These are phyloP conservation scores for Neurospora sp. DNA, from an alignment of 495 filamentous ascomycete species.

Conservation along the genomic window DNA sequence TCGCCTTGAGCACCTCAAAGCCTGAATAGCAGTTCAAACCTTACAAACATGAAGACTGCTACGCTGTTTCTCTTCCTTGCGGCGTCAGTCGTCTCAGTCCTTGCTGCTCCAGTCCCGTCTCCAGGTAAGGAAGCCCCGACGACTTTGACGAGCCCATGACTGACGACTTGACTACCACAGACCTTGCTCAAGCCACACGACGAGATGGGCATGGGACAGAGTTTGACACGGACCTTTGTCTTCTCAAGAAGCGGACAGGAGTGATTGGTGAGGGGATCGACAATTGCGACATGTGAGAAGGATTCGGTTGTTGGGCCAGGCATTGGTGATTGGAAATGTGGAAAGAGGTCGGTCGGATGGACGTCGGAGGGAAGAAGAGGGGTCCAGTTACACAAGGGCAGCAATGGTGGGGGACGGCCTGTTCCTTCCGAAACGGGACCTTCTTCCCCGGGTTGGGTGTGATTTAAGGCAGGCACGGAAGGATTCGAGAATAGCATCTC, in stretches of 20 bases:
- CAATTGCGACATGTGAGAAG: constrained; percentile 1
- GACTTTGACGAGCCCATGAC: neutral
- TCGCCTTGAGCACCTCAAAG: neutral
- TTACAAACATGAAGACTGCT: neutral
- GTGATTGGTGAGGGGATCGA: neutral
- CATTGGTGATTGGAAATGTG: neutral
- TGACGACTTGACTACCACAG: neutral
- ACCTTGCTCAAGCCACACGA: neutral
- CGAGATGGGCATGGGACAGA: neutral
- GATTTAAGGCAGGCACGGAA: neutral
- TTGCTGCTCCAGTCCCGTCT: neutral
- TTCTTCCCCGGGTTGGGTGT: neutral
- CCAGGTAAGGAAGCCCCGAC: neutral
- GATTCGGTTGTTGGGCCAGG: neutral
- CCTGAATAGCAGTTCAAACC: neutral
- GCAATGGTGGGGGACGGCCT: neutral
- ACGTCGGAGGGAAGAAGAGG: neutral
- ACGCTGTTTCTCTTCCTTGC: neutral
- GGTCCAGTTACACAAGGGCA: neutral
- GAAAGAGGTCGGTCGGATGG: neutral
- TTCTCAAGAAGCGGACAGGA: neutral
- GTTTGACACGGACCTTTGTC: constrained; percentile 2
- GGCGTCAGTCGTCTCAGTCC: neutral
- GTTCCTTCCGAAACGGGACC: neutral
- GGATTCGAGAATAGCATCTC: neutral